Conservation (phyloP, 192 early-diverging fungal genomes). For the Coemansia sp. region DNA sequence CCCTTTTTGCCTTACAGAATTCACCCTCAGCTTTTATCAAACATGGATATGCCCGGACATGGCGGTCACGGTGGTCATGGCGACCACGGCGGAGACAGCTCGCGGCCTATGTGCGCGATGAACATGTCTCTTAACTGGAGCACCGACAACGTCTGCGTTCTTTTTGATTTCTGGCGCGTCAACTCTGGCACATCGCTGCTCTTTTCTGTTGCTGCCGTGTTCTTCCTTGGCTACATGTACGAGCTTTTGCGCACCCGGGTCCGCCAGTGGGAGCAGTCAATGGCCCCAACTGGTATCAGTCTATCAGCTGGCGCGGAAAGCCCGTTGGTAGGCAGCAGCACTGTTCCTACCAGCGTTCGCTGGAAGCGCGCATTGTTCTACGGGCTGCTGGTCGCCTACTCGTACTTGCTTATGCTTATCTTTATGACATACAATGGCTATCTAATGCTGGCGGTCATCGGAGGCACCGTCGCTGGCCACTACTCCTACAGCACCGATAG, state of each 20-base stretch:
- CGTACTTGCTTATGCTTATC: constrained; percentile 75
- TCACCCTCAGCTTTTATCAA: not conserved
- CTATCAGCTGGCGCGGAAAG: constrained; percentile 14
- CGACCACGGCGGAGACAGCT: constrained; percentile 25
- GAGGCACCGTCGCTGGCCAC: constrained; percentile 70
- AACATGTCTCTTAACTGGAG: constrained; percentile 80
- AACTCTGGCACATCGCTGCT: constrained; percentile 57
- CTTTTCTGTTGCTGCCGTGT: constrained; percentile 62
- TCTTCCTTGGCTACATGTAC: constrained; percentile 46
- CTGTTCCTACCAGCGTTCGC: constrained; percentile 50
- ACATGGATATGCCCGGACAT: constrained; percentile 55
- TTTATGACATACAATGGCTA: constrained; percentile 86
- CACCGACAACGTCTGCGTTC: constrained; percentile 71
- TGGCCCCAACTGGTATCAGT: constrained; percentile 12
- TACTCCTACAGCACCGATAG: constrained; percentile 54
- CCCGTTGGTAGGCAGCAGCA: constrained; percentile 18
- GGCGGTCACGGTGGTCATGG: constrained; percentile 54
- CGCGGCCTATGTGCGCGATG: constrained; percentile 58
- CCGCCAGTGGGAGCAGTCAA: constrained; percentile 41
- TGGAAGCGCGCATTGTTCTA: constrained; percentile 66
- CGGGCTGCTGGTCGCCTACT: constrained; percentile 64
- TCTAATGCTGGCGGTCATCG: constrained; percentile 65
- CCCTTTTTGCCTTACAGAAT: not conserved
- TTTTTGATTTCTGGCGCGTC: constrained; percentile 76
- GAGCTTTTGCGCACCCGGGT: constrained; percentile 38